Evolutionary conservation across 495 filamentous ascomycete species (phyloP), one percentile per base, ranked within the genome.

Genomic region (Penicillium paxilli): DNA sequence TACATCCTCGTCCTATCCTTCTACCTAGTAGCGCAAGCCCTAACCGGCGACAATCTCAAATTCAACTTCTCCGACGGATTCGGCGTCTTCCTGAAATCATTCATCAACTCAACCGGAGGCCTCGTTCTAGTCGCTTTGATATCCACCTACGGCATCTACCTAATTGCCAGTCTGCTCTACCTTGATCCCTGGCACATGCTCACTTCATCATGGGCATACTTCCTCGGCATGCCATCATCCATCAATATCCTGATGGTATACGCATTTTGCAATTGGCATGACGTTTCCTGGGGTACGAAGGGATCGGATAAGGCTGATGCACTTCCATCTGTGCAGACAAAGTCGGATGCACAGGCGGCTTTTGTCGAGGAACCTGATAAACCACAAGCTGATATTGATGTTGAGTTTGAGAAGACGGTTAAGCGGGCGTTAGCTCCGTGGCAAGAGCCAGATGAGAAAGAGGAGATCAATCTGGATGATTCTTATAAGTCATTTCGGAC

Each of bases 151-250:
- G 94, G 94, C 62, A 83, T 97, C 46, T 97, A 97, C 82, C 96
- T 90, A 69, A 77, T 97, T 42, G 92, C 93, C 11, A 95, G 90
- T 19, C 92, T 98, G 80, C 79, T 98, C 77, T 97, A 98, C 71
- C 78, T 96, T 57, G 94, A 98, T 68, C 94, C 94, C 11, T 97
- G 94, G 92, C 94, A 98, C 80, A 96, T 98, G 91, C 91, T 98
- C 80, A 92, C 91, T 62, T 96, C 92, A 22, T 97, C 95, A 78
- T 89, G 90, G 42, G 82, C 89, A 55, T 97, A 65, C 30, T 59
- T 65, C 19, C 40, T 61, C 2, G 62, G 62, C 4, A 65, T 61
- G 56, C 96, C 73, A 76, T 97, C 61, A 73, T 92, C 44, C 79
- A 94, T 69, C 84, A 98, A 98, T 71, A 92, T 98, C 56, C 84